Conservation (phyloP, 345 rosid species). For the Corchorus capsularis region DNA sequence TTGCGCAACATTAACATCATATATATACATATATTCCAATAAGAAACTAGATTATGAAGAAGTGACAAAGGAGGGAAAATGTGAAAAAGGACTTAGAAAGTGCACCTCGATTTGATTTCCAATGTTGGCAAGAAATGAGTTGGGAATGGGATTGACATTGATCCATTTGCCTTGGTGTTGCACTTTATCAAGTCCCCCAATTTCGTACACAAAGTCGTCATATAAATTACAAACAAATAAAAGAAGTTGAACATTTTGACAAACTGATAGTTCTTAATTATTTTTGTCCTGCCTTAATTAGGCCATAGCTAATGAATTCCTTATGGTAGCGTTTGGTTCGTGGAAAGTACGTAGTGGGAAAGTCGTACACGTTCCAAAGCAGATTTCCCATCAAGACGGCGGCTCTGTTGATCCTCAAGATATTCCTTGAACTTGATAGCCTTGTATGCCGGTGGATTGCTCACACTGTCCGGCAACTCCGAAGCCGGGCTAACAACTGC, state of each 20-base stretch:
- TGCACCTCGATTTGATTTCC: constrained; percentile 59
- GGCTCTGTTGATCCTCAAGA: constrained; percentile 40
- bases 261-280: too few species aligned
- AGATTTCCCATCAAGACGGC: constrained; percentile 35
- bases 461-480: constrained; percentile 27
- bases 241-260: too few species aligned
- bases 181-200: constrained; percentile 51
- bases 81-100: background rate
- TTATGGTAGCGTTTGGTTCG: too few species aligned
- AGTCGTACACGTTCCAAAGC: constrained; percentile 32
- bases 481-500: constrained; percentile 37
- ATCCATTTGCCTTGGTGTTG: constrained; percentile 54
- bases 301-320: too few species aligned
- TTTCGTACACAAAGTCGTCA: too few species aligned
- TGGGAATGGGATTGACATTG: constrained; percentile 31
- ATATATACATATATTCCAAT: background rate
- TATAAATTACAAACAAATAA: too few species aligned
- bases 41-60: background rate
- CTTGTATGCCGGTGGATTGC: constrained; percentile 23
- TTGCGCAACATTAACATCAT: background rate
- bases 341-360: too few species aligned
- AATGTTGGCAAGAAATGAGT: constrained; percentile 48
- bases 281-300: background rate
- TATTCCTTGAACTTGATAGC: constrained; percentile 45
- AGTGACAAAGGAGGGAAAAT: background rate